Conservation (phyloP, 2,329 filamentous ascomycete genomes). For the Thielaviopsis punctulata region DNA sequence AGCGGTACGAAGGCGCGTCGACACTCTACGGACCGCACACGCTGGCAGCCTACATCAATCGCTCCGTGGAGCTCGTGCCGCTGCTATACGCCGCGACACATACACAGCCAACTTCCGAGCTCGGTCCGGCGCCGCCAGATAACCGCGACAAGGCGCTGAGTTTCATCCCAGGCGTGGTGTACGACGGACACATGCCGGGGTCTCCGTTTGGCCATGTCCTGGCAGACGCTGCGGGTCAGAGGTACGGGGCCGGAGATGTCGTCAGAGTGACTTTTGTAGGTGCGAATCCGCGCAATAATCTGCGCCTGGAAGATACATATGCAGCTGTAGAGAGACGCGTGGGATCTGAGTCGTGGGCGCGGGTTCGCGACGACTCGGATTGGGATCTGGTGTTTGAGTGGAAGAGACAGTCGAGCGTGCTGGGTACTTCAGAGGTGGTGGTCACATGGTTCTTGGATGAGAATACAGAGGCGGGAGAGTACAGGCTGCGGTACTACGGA, state of each 20-base stretch:
- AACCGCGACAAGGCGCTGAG: conserved; percentile 58
- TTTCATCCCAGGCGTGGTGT: conserved; percentile 66
- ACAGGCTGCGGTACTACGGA: conserved; percentile 66
- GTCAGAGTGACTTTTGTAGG: conserved; percentile 60
- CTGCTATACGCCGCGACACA: conserved; percentile 20
- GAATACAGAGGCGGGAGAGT: conserved; percentile 35
- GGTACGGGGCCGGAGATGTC: conserved; percentile 41
- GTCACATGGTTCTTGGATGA: conserved; percentile 65
- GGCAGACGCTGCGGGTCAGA: conserved; percentile 28
- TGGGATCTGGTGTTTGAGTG: conserved; percentile 74
- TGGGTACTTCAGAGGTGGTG: conserved; percentile 62
- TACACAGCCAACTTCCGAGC: conserved; percentile 18
- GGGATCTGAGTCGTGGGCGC: conserved; percentile 34
- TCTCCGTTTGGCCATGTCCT: conserved; percentile 54
- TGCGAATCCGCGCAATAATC: conserved; percentile 79
- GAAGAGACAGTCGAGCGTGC: conserved; percentile 49
- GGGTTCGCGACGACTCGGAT: conserved; percentile 56
- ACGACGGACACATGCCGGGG: conserved; percentile 49
- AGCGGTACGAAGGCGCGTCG: conserved; percentile 89
- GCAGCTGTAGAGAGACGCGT: conserved; percentile 53
- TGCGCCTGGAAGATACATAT: conserved; percentile 62
- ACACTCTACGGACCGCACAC: conserved; percentile 76
- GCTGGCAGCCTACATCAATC: conserved; percentile 72
- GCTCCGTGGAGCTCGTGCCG: conserved; percentile 47
- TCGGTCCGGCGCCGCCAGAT: conserved; percentile 54